A percentile compares a stretch with the other conserved stretches of the same genome.
phyloP scores from a whole-genome alignment of 2,329 filamentous ascomycete species.

The Cladosporium sp. region DNA sequence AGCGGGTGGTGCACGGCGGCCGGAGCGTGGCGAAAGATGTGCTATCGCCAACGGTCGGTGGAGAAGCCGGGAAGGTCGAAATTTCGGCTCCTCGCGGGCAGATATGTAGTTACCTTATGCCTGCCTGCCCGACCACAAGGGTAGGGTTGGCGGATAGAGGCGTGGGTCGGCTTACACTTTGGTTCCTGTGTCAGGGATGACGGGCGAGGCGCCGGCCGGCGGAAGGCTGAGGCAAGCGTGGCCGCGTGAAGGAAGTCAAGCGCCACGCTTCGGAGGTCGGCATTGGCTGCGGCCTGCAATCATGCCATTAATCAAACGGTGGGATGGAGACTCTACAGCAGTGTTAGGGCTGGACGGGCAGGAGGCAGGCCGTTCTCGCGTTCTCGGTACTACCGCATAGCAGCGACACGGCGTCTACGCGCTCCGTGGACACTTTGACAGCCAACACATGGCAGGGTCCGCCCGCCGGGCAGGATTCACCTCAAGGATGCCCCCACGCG shows the following conservation, averaged over 20 bases:
- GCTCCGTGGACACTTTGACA: no score
- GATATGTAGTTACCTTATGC: background rate
- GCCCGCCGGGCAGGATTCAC: constrained; percentile 2
- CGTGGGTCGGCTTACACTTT: no score
- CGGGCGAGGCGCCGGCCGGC: constrained; percentile 3
- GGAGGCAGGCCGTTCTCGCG: no score
- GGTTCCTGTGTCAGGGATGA: no score
- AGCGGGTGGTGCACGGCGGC: background rate
- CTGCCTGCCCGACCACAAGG: no score
- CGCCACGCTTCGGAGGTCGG: background rate
- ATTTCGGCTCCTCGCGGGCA: constrained; percentile 1
- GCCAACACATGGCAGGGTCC: no score
- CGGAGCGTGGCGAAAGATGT: constrained; percentile 4
- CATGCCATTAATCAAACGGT: no score
- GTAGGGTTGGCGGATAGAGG: no score
- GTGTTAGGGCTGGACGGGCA: no score
- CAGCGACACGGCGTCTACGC: no score
- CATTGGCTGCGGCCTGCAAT: background rate
- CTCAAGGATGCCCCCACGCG: background rate
- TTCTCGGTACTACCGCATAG: no score
- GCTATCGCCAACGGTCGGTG: background rate
- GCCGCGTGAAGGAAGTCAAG: background rate
- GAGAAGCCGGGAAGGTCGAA: constrained; percentile 1
- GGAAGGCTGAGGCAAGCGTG: background rate
- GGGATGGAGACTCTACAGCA: no score